Base-by-base conservation (phyloP, 768 basidiomycete genomes). In the Serendipita indica region DNA sequence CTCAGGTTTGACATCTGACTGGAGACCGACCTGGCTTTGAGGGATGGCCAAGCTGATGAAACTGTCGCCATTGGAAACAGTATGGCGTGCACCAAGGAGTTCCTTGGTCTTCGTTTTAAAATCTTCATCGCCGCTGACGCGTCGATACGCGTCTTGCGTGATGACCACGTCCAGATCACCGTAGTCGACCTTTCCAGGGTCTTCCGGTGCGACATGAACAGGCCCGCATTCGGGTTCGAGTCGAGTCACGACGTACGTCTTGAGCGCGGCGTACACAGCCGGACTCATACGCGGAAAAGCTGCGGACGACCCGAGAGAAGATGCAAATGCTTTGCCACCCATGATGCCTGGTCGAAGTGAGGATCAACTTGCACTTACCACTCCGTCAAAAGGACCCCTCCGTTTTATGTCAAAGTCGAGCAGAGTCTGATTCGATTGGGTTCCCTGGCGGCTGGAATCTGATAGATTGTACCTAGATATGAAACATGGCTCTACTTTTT, bases 311-410 rank as follows among this genome's bases (percentile, higher is more conserved):
- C n/a, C n/a, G 2, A 81, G 68, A 14, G 64, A 59, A 34, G 75
- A 69, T 45, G 71, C 69, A 70, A 87, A 86, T 3, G 84, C 84
- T 66, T 75, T 82, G 14, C 85, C 85, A 7, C 84, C 85, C 85
- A 86, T 86, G 61, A 39, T 64, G 35, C 52, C 5, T 20, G 34
- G 27, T 28, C 27, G n/a, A 39, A 39, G 37, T 25, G 34, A 39
- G 37, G n/a, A n/a, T n/a, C n/a, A n/a, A n/a, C n/a, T n/a, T n/a
- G n/a, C n/a, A n/a, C n/a, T n/a, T n/a, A n/a, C n/a, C n/a, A n/a
- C n/a, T n/a, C n/a, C n/a, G n/a, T n/a, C n/a, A n/a, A n/a, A n/a
- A n/a, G n/a, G n/a, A n/a, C n/a, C n/a, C n/a, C n/a, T n/a, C n/a
- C n/a, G n/a, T n/a, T n/a, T n/a, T n/a, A n/a, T n/a, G n/a, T n/a